Conservation (phyloP, 768 basidiomycete species). For the Macrocybe gigantea region DNA sequence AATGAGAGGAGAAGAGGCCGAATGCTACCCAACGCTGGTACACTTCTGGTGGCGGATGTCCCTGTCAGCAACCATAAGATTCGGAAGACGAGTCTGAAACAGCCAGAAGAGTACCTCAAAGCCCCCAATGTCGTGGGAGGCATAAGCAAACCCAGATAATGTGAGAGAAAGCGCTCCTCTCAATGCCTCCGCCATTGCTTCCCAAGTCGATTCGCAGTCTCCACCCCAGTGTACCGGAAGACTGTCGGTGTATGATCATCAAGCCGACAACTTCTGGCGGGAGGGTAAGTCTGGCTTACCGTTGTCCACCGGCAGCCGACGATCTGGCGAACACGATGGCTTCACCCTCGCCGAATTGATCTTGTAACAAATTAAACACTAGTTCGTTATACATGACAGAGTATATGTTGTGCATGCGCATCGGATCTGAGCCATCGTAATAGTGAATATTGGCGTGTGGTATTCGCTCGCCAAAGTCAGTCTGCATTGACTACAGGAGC, state of each 20-base stretch:
- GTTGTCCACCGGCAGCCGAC: constrained; percentile 64
- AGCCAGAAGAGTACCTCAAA: constrained; percentile 45
- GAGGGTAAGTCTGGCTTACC: constrained; percentile 22
- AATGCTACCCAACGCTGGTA: constrained; percentile 77
- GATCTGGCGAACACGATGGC: constrained; percentile 69
- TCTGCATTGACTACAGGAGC: constrained; percentile 28
- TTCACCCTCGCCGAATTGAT: constrained; percentile 54
- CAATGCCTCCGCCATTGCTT: constrained; percentile 73
- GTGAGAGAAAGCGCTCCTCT: constrained; percentile 64
- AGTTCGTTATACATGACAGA: constrained; percentile 64
- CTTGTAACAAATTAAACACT: constrained; percentile 57
- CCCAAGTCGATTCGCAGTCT: constrained; percentile 72
- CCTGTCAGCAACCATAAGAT: constrained; percentile 24
- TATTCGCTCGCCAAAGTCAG: constrained; percentile 75
- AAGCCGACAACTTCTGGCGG: background rate
- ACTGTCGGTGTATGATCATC: constrained; percentile 12
- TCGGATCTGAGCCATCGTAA: constrained; percentile 64
- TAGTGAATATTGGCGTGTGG: constrained; percentile 59
- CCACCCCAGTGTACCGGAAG: constrained; percentile 61
- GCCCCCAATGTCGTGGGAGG: constrained; percentile 74
- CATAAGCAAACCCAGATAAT: constrained; percentile 63
- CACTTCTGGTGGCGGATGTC: constrained; percentile 60
- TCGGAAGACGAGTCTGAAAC: background rate
- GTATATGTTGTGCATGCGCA: constrained; percentile 69
- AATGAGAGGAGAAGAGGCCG: constrained; percentile 72